A percentile compares a stretch with the other conserved stretches of the same genome.
Evolutionary conservation across 169 alveolate genomes (phyloP).

Genomic region (Neospora caninum): DNA sequence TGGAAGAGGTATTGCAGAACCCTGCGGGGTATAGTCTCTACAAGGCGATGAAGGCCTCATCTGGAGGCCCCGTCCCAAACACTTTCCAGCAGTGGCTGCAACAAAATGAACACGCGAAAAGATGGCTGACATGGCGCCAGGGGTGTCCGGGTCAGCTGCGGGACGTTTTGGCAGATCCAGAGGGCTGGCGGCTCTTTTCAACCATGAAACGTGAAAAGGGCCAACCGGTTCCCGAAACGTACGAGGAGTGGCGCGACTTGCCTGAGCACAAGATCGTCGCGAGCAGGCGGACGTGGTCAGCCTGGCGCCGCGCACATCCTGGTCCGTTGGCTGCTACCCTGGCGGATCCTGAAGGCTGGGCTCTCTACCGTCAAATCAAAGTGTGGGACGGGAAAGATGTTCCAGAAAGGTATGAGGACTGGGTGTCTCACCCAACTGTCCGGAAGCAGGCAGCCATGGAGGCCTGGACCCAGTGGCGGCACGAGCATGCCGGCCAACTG

Average conservation of each 20-base stretch:
- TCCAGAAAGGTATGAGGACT: slow-evolving; percentile 57
- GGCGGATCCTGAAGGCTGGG: slow-evolving; percentile 60
- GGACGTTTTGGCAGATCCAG: slow-evolving; percentile 58
- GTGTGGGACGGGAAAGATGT: slow-evolving; percentile 33
- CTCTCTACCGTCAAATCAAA: slow-evolving; percentile 45
- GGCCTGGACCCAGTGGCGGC: slow-evolving; percentile 64
- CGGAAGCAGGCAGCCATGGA: slow-evolving; percentile 43
- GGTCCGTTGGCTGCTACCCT: slow-evolving; percentile 54
- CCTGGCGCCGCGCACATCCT: slow-evolving; percentile 66
- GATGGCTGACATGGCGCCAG: slow-evolving; percentile 60
- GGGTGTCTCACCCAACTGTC: slow-evolving; percentile 44
- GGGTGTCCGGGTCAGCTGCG: slow-evolving; percentile 54
- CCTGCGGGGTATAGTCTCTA: slow-evolving; percentile 58
- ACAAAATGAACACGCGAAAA: slow-evolving; percentile 45
- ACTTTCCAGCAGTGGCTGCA: slow-evolving; percentile 59
- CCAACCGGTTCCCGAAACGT: slow-evolving; percentile 47
- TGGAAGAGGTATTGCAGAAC: slow-evolving; percentile 64
- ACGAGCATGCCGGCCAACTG: slow-evolving; percentile 55
- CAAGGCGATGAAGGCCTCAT: slow-evolving; percentile 53
- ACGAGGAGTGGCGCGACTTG: slow-evolving; percentile 51
- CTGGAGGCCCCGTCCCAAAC: slow-evolving; percentile 7
- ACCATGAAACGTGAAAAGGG: slow-evolving; percentile 65
- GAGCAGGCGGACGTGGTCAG: slow-evolving; percentile 5
- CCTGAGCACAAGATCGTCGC: slow-evolving; percentile 31
- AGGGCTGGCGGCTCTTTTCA: slow-evolving; percentile 59